Evolutionary conservation across 169 alveolate genomes (phyloP), one percentile per base, ranked within the genome.

Genomic region (Babesia ovis): DNA sequence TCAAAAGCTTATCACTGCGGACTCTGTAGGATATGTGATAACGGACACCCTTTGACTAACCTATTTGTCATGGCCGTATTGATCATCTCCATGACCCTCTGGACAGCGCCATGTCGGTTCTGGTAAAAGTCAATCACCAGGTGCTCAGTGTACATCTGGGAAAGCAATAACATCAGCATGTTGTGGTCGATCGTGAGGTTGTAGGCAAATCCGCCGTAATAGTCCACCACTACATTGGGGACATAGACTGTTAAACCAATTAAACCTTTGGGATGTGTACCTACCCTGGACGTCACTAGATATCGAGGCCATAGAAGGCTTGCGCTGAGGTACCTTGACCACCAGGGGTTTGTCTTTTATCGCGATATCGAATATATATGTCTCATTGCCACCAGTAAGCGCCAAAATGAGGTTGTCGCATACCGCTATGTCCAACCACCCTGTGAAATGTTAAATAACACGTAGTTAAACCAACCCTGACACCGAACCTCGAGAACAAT

Each of bases 191-290:
- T 37, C 11, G 66, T 29, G 16, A 76, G 46, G 46, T 46, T 55
- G 71, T 76, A 62, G 6, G 79, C 77, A 31, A 76, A 76, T 12
- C 85, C 85, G 6, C 85, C 85, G 39, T 76, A 76, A 43, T 48
- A 76, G 67, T 76, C 85, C 5, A 76, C 79, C 3, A 76, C 56
- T 12, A 76, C 68, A 62, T 62, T 76, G 6, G 85, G 85, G 4
- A 76, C 55, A 59, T 53, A 76, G 2, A 76, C 85, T 76, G 61
- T 56, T 22, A 0, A 35, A 2, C n/a, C 22, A 1, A 29, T 59
- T 25, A 27, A 14, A 8, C 2, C 23, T 12, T 18, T 18, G 14
- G 22, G 20, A 4, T 6, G n/a, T 11, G 41, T 3, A 31, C 25
- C 32, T 55, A 74, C 84, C 75, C 37, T 76, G 77, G 3, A 76